These are phyloP conservation scores for Pontederia paniculata DNA, from an alignment of 176 grass and related monocot species.

Conservation along the genomic window DNA sequence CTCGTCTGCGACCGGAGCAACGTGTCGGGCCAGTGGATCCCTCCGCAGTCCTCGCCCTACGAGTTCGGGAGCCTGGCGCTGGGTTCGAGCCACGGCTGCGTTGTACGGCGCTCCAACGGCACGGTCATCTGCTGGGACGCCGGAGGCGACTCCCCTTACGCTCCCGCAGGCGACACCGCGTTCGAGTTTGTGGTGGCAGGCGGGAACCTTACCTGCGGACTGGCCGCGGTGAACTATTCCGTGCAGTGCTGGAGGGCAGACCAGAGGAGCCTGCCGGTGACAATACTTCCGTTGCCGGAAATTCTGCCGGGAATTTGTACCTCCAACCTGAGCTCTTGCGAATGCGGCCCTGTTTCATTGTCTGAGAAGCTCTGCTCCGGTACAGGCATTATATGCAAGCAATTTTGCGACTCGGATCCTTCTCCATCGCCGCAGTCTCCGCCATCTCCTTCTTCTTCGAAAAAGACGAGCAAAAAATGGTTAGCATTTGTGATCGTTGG, in stretches of 20 bases:
- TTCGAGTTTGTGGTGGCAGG: conserved; percentile 63
- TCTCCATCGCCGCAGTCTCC: background rate
- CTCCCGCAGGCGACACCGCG: conserved; percentile 8
- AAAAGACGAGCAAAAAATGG: conserved; percentile 24
- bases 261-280: conserved; percentile 3
- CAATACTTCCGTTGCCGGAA: conserved; percentile 7
- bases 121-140: conserved; percentile 69
- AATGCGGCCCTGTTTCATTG: conserved; percentile 18
- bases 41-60: conserved; percentile 6
- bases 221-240: conserved; percentile 23
- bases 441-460: background rate
- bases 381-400: conserved; percentile 35
- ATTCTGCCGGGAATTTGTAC: conserved; percentile 64
- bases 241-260: conserved; percentile 46
- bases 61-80: conserved; percentile 43
- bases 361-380: conserved; percentile 31
- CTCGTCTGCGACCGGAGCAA: conserved; percentile 32
- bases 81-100: conserved; percentile 58
- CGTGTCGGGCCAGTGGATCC: background rate
- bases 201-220: conserved; percentile 66
- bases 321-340: conserved; percentile 5
- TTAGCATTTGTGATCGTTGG: conserved; percentile 50
- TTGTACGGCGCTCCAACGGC: conserved; percentile 23
- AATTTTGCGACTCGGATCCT: conserved; percentile 2
- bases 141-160: background rate